A percentile compares a stretch with the other conserved stretches of the same genome.
These are phyloP conservation scores for Candida tetrigidarum DNA, from an alignment of 1,139 yeast species.

Conservation along the genomic window DNA sequence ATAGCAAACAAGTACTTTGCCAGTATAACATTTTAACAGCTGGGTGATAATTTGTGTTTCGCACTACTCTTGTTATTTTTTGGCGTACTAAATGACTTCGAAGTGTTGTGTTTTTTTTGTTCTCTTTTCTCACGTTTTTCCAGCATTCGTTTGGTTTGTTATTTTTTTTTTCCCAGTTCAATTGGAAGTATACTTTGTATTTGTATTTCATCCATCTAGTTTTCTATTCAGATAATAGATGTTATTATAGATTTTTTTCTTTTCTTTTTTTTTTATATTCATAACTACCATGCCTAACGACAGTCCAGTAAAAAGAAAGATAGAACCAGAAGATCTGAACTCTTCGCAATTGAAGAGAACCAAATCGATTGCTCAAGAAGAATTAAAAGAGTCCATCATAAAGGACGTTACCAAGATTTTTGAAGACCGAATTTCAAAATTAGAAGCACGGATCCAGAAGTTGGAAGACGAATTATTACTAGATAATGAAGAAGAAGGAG, in stretches of 20 bases:
- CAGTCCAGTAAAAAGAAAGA: constrained; percentile 23
- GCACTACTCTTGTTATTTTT: neutral
- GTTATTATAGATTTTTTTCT: neutral
- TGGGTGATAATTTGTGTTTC: neutral
- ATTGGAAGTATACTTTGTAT: neutral
- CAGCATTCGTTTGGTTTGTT: neutral
- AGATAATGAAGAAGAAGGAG: constrained; percentile 10
- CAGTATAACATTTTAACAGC: neutral
- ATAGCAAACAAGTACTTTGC: neutral
- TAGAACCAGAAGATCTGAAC: constrained; percentile 19
- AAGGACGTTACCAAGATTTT: constrained; percentile 23
- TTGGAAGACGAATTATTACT: constrained; percentile 19
- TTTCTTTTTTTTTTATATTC: too few relatives aligned
- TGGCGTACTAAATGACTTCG: too few relatives aligned
- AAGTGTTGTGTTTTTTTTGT: too few relatives aligned
- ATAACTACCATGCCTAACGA: constrained; percentile 21
- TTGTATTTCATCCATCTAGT: neutral
- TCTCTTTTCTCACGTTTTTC: neutral
- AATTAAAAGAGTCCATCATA: constrained; percentile 21
- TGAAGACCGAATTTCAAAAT: constrained; percentile 23
- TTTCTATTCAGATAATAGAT: neutral
- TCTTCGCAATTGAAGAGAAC: constrained; percentile 14
- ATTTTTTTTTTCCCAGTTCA: neutral
- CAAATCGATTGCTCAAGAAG: constrained; percentile 17
- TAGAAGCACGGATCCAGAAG: constrained; percentile 26